Evolutionary conservation across 495 filamentous ascomycete species (phyloP).

Genomic region (Wilcoxina mikolae): DNA sequence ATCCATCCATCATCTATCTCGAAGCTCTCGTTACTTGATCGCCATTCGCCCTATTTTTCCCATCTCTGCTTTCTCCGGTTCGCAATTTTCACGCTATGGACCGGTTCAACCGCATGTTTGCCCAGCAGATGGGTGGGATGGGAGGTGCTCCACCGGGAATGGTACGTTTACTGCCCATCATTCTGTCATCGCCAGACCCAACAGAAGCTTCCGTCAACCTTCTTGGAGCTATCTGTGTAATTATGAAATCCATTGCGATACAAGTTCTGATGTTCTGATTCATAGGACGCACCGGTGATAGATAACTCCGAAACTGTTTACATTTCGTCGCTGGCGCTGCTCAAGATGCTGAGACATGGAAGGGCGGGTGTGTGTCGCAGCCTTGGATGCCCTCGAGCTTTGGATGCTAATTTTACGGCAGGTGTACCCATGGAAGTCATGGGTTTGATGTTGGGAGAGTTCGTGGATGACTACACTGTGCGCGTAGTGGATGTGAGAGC

Average conservation of each 20-base stretch:
- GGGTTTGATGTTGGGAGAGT: constrained; percentile 97
- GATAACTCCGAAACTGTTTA: constrained; percentile 99
- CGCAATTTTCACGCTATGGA: constrained; percentile 45
- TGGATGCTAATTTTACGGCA: constrained; percentile 12
- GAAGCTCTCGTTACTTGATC: too few species aligned
- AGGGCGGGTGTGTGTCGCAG: constrained; percentile 49
- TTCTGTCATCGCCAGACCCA: neutral
- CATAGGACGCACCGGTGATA: constrained; percentile 42
- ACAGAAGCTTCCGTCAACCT: neutral
- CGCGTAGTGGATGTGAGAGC: constrained; percentile 71
- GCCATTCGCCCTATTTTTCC: neutral
- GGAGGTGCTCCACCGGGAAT: constrained; percentile 57
- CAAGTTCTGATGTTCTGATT: neutral
- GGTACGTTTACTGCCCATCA: constrained; percentile 40
- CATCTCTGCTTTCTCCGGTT: neutral
- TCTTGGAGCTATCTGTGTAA: constrained; percentile 9
- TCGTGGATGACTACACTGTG: constrained; percentile 97
- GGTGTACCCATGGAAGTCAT: constrained; percentile 97
- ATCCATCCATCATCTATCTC: constrained; percentile 9
- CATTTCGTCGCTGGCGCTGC: constrained; percentile 88
- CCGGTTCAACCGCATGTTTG: constrained; percentile 61
- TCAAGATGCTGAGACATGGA: constrained; percentile 97
- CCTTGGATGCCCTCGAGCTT: neutral
- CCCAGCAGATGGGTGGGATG: constrained; percentile 58
- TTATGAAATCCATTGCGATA: too few species aligned